These are phyloP conservation scores for Ceriops decandra DNA, from an alignment of 345 rosid species.

Conservation along the genomic window DNA sequence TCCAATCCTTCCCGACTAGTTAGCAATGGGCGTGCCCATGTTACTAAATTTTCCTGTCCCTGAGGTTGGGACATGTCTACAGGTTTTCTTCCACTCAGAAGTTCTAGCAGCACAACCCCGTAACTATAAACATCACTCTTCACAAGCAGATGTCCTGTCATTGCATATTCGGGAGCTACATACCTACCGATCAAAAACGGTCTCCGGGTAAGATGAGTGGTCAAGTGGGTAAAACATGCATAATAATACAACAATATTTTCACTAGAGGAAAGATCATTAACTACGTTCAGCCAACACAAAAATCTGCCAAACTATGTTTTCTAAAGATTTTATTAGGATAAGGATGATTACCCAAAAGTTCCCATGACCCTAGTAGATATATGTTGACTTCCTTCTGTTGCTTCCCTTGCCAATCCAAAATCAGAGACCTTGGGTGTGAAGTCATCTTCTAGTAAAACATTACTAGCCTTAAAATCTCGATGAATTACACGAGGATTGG, in stretches of 20 bases:
- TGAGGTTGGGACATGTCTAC: conserved; percentile 97
- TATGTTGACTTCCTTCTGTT: conserved; percentile 94
- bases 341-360: conserved; percentile 77
- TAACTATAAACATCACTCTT: conserved; percentile 98
- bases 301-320: not conserved
- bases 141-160: conserved; percentile 98
- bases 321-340: too few relatives aligned
- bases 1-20: conserved; percentile 78
- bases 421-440: conserved; percentile 96
- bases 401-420: conserved; percentile 99
- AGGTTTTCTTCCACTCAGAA: conserved; percentile 88
- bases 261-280: too few relatives aligned
- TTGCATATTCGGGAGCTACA: conserved; percentile 99
- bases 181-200: conserved; percentile 47
- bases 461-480: conserved; percentile 98
- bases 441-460: conserved; percentile 80
- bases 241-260: too few relatives aligned
- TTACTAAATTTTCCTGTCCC: conserved; percentile 96
- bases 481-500: conserved; percentile 96
- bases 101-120: conserved; percentile 97
- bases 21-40: conserved; percentile 94
- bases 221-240: too few relatives aligned
- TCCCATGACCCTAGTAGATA: conserved; percentile 97
- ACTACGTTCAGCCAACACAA: too few relatives aligned
- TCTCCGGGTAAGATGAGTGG: too few relatives aligned